These are phyloP conservation scores for Solanum virginianum DNA, from an alignment of 257 asterid species.

Conservation along the genomic window DNA sequence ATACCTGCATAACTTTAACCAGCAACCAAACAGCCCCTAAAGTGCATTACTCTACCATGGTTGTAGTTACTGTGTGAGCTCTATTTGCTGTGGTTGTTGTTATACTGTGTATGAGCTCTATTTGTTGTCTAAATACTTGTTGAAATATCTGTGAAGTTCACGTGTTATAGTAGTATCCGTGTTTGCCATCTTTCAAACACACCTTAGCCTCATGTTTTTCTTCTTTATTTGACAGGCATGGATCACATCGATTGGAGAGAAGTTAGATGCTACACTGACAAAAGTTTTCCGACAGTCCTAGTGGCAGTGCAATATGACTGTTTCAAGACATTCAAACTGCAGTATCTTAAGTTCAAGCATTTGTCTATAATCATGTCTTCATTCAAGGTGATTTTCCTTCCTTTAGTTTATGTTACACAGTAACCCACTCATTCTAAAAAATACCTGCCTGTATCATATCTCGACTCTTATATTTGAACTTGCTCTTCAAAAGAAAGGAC, in stretches of 20 bases:
- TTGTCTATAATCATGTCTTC: not conserved
- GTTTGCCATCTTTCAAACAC: not conserved
- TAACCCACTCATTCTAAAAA: not conserved
- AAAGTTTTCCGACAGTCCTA: slow-evolving; percentile 21
- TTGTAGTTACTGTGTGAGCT: not conserved
- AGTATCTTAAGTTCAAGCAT: not conserved
- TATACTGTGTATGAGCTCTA: not conserved
- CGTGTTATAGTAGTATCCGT: not conserved
- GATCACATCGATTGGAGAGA: slow-evolving; percentile 80
- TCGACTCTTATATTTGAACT: not conserved
- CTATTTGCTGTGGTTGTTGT: not conserved
- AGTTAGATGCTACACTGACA: slow-evolving; percentile 67
- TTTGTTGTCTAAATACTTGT: not conserved
- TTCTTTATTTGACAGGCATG: slow-evolving; percentile 49
- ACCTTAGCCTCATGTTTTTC: not conserved
- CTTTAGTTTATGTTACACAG: not conserved
- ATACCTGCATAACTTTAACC: too few relatives aligned
- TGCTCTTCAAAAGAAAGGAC: not conserved
- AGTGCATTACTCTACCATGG: not conserved
- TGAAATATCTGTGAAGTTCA: not conserved
- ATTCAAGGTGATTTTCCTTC: not conserved
- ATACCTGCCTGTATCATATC: not conserved
- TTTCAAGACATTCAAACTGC: not conserved
- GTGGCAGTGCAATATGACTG: not conserved
- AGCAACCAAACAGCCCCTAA: too few relatives aligned